These are phyloP conservation scores for Alliaria petiolata DNA, from an alignment of 345 rosid species.

Conservation along the genomic window DNA sequence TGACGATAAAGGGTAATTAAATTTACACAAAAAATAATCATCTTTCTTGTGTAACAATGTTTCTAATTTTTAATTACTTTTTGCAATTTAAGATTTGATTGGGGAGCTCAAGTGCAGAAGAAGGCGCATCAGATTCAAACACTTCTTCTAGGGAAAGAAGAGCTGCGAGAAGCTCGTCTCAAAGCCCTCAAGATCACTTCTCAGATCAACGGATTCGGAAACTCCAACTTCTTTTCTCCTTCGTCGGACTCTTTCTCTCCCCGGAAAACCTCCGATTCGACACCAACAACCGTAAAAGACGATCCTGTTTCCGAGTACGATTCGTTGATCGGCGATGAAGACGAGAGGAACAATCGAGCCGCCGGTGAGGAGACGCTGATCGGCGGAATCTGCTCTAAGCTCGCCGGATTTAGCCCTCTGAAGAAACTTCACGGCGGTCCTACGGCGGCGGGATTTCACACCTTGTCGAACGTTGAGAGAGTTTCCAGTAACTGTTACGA, in stretches of 20 bases:
- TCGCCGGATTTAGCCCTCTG: background rate
- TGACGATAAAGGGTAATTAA: conserved; percentile 25
- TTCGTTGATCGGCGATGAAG: background rate
- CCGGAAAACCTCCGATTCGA: background rate
- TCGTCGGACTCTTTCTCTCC: background rate
- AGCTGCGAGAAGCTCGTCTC: conserved; percentile 6
- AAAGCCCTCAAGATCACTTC: conserved; percentile 8
- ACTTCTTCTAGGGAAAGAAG: background rate
- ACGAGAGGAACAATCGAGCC: background rate
- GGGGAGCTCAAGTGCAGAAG: conserved; percentile 13
- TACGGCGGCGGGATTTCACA: background rate
- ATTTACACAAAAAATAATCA: no score
- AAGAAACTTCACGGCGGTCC: background rate
- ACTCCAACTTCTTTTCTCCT: background rate
- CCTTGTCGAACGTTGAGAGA: conserved; percentile 3
- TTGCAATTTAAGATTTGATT: background rate
- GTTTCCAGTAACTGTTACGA: conserved; percentile 2
- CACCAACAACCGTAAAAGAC: background rate
- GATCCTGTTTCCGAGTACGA: background rate
- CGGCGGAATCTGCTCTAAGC: background rate
- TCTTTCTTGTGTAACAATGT: no score
- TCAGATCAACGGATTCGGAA: conserved; percentile 10
- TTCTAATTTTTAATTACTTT: background rate
- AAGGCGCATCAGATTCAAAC: conserved; percentile 6
- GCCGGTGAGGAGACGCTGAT: background rate